Evolutionary conservation across 108 stramenopile species (phyloP).

Genomic region (Hondaea fermentalgiana): DNA sequence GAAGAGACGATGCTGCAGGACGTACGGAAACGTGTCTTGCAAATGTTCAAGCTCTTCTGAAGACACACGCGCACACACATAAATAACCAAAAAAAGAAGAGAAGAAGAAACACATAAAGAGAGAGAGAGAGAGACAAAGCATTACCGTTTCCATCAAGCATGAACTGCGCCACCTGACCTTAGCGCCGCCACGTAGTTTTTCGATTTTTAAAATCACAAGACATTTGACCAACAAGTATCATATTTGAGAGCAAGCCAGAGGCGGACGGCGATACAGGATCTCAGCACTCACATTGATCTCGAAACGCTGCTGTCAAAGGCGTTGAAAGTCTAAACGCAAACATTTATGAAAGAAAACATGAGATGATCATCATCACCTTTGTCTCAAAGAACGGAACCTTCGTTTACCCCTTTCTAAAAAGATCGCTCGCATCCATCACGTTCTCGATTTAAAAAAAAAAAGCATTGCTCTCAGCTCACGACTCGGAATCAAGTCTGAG

Average conservation of each 20-base stretch:
- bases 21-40: neutral
- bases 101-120: neutral
- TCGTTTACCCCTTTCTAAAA: neutral
- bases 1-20: neutral
- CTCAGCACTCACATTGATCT: neutral
- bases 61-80: no score
- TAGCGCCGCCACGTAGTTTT: no score
- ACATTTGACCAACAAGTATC: no score
- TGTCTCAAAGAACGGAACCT: neutral
- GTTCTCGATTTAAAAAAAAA: neutral
- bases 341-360: no score
- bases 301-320: neutral
- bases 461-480: neutral
- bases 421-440: neutral
- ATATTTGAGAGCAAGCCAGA: no score
- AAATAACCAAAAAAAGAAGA: neutral
- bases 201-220: no score
- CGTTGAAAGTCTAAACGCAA: neutral
- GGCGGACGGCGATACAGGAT: neutral
- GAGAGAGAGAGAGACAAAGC: no score
- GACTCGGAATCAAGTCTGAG: no score
- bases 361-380: neutral
- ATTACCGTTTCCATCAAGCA: no score
- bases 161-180: no score
- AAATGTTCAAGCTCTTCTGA: constrained; percentile 5